phyloP scores from a whole-genome alignment of 1,284 basidiomycete genomes.

The Entoloma clypeatum region DNA sequence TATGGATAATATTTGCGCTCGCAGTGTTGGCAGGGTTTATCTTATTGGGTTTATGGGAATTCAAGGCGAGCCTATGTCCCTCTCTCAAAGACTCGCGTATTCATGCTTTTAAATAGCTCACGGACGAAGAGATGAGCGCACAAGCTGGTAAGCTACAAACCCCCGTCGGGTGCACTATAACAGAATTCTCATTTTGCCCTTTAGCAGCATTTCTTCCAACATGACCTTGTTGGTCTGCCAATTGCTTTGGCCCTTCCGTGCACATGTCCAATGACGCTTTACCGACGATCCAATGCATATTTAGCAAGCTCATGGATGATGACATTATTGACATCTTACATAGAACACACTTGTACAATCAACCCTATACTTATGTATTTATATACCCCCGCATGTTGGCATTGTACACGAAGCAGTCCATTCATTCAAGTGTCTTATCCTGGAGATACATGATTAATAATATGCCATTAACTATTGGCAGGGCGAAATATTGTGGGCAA shows the following conservation, averaged over 20 bases:
- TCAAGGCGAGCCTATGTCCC: constrained; percentile 44
- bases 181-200: constrained; percentile 13
- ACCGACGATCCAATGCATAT: too few relatives aligned
- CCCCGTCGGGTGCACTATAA: too few relatives aligned
- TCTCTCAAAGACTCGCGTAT: not conserved
- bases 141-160: constrained; percentile 48
- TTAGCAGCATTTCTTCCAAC: constrained; percentile 32
- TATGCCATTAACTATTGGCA: constrained; percentile 8
- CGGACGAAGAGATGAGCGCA: constrained; percentile 49
- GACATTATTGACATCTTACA: too few relatives aligned
- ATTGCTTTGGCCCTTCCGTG: too few relatives aligned
- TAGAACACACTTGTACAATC: too few relatives aligned
- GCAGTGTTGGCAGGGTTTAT: constrained; percentile 65
- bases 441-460: not conserved
- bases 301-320: too few relatives aligned
- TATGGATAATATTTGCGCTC: constrained; percentile 73
- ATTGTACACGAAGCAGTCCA: too few relatives aligned
- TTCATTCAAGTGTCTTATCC: too few relatives aligned
- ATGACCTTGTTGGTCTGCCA: too few relatives aligned
- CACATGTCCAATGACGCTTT: too few relatives aligned
- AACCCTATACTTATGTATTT: too few relatives aligned
- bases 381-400: too few relatives aligned
- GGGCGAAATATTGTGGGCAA: constrained; percentile 11
- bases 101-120: constrained; percentile 32
- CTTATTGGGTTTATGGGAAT: constrained; percentile 67